Percentiles rank a stretch among this genome's conserved stretches.
Conservation (phyloP, 1,139 yeast species). For the Maudiozyma humilis region DNA sequence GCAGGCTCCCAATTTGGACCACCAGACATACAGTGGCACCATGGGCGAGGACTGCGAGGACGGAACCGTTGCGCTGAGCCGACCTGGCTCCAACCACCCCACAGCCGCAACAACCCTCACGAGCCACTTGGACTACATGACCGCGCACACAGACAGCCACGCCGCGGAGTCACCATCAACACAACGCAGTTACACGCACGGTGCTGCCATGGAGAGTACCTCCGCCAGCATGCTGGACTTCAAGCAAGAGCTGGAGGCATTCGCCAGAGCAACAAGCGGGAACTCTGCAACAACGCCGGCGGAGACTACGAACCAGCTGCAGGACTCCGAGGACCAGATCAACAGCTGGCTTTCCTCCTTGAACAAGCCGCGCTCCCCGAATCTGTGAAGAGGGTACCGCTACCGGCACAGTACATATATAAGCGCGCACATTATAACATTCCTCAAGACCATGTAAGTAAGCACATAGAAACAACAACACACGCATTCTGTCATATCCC, state of each 20-base stretch:
- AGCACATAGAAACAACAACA: no score
- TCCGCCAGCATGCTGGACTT: background rate
- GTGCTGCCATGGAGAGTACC: background rate
- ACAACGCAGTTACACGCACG: background rate
- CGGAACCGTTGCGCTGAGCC: background rate
- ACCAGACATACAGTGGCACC: no score
- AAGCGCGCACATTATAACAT: background rate
- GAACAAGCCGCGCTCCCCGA: background rate
- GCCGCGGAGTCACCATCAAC: background rate
- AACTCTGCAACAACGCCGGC: background rate
- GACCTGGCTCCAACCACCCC: background rate
- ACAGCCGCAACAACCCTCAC: background rate
- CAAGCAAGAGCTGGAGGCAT: background rate
- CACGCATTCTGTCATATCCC: no score
- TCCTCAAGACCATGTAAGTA: no score
- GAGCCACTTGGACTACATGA: background rate
- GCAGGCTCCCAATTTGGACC: background rate
- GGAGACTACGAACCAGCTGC: background rate
- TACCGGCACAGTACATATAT: background rate
- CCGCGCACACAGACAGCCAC: no score
- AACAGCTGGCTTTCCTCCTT: background rate
- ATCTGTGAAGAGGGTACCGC: background rate
- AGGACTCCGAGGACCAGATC: conserved; percentile 1
- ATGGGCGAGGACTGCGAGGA: background rate
- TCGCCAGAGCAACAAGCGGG: background rate